phyloP scores from a whole-genome alignment of 1,284 basidiomycete species.

The Bjerkandera adusta region DNA sequence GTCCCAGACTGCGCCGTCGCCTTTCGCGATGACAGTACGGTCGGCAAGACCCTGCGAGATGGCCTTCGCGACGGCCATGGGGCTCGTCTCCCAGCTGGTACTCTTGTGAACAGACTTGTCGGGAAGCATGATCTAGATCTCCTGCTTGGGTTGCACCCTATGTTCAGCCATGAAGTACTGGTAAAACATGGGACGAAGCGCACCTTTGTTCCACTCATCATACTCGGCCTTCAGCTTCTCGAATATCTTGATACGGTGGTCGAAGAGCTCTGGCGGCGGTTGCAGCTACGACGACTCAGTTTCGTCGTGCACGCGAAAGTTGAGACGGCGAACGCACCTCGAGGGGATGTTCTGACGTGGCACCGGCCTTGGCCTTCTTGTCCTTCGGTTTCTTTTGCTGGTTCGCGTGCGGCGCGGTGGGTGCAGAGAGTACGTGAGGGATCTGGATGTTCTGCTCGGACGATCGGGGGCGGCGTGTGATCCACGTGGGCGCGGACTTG shows the following conservation, averaged over 20 bases:
- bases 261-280: constrained; percentile 89
- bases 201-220: constrained; percentile 78
- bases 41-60: constrained; percentile 90
- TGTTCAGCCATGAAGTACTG: not conserved
- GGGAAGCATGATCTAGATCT: constrained; percentile 84
- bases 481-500: too few relatives aligned
- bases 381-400: constrained; percentile 46
- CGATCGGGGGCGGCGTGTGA: constrained; percentile 28
- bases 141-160: constrained; percentile 82
- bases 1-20: constrained; percentile 92
- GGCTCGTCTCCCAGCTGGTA: constrained; percentile 95
- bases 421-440: too few relatives aligned
- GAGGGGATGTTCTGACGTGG: constrained; percentile 50
- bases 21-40: constrained; percentile 92
- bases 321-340: constrained; percentile 46
- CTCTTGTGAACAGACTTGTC: constrained; percentile 86
- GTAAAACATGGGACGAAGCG: constrained; percentile 14
- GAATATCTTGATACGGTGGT: constrained; percentile 88
- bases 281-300: constrained; percentile 52
- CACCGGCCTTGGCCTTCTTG: constrained; percentile 47
- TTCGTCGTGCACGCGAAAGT: constrained; percentile 5
- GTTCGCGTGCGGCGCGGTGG: constrained; percentile 31
- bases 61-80: constrained; percentile 87
- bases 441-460: constrained; percentile 35
- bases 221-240: constrained; percentile 88